Evolutionary conservation across 176 grass and related monocot species (phyloP), one percentile per base, ranked within the genome.

Genomic region (Areca catechu): DNA sequence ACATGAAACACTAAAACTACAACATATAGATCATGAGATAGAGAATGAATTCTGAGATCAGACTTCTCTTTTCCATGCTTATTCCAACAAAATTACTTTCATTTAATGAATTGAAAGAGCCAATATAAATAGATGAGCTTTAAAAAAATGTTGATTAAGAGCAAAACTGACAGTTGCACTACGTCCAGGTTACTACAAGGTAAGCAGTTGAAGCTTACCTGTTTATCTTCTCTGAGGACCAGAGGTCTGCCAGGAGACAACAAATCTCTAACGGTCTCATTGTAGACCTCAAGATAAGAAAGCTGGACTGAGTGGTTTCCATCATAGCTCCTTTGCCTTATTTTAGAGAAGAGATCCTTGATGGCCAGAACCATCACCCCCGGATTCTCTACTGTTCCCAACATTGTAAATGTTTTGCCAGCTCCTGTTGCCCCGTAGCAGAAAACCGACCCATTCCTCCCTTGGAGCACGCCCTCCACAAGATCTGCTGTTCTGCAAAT

Each of bases 401-500:
- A 71, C 93, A 98, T 98, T 30, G 93, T 98, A 68, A 89, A 92
- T 22, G 93, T 98, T 81, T 98, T 98, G 7, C 93, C 93, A 16
- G 93, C 93, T 56, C 93, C 93, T 56, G 93, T 98, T 30, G 93
- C 93, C 27, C 93, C 93, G 56, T 98, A 98, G 63, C 93, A 98
- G 76, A 98, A 98, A 23, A 98, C 93, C 15, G 93, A 88, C 5
- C 93, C 93, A 57, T 98, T 98, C 69, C 79, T 81, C 48, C 93
- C 93, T 80, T 92, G 83, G 47, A 98, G 51, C 52, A 98, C 88
- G 59, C 84, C 86, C 71, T 98, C 87, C 4, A 98, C 88, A 67
- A 98, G 88, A 48, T 89, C 70, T 70, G 78, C 58, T 55, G 93
- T 85, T 76, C 93, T 98, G 84, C 62, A 78, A 51, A 61, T 58